Conservation (phyloP, 306 rosid species). For the Sicyos edulis region DNA sequence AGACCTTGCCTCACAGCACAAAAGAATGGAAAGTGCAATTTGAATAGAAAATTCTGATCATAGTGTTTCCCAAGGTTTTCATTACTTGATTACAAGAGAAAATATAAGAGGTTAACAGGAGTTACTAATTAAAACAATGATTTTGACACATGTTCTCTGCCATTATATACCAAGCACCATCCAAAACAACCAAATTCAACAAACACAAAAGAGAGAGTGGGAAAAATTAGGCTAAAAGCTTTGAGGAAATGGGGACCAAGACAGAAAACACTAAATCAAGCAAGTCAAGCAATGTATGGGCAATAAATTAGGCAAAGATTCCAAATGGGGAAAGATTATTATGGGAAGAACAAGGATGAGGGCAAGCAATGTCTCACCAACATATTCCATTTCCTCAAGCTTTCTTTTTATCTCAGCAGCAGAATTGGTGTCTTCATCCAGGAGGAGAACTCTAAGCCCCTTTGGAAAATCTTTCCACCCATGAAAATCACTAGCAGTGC, state of each 20-base stretch:
- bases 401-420: slow-evolving; percentile 62
- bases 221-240: background rate
- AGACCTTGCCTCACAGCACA: background rate
- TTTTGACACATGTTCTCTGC: slow-evolving; percentile 1
- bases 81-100: background rate
- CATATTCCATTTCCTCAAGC: slow-evolving; percentile 84
- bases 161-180: background rate
- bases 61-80: too few species aligned
- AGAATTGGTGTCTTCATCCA: slow-evolving; percentile 64
- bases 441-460: slow-evolving; percentile 88
- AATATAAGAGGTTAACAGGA: background rate
- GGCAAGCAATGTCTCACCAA: slow-evolving; percentile 37
- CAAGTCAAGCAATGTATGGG: background rate
- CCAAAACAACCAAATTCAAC: background rate
- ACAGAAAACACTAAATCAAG: slow-evolving; percentile 16
- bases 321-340: slow-evolving; percentile 10
- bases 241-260: slow-evolving; percentile 13
- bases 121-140: background rate
- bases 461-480: slow-evolving; percentile 94
- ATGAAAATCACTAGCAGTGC: slow-evolving; percentile 84
- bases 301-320: background rate
- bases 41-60: background rate
- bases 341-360: slow-evolving; percentile 28
- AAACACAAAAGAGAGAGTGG: background rate
- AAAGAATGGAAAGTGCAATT: background rate